phyloP scores from a whole-genome alignment of 1,284 basidiomycete genomes.

The Takashimella koratensis region DNA sequence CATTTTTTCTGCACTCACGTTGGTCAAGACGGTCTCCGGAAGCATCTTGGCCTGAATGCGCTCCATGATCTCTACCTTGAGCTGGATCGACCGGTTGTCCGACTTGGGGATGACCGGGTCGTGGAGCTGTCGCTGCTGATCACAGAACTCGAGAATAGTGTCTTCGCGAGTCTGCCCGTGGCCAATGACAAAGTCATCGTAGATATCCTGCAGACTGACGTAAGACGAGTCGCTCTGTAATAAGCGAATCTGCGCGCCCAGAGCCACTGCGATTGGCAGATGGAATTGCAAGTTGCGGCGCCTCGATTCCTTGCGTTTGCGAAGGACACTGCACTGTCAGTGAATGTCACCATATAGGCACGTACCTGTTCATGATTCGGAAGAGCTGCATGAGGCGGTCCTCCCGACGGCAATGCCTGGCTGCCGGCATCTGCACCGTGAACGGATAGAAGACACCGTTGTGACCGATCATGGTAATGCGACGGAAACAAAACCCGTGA shows the following conservation, averaged over 20 bases:
- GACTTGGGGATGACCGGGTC: constrained; percentile 40
- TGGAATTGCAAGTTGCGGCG: constrained; percentile 91
- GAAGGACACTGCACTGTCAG: constrained; percentile 60
- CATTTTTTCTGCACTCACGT: constrained; percentile 58
- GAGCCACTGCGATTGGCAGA: constrained; percentile 80
- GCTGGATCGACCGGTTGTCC: constrained; percentile 33
- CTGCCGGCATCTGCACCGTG: constrained; percentile 84
- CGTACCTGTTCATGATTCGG: constrained; percentile 85
- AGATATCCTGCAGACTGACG: constrained; percentile 87
- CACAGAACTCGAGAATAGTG: constrained; percentile 75
- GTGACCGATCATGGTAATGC: constrained; percentile 87
- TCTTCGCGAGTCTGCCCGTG: constrained; percentile 81
- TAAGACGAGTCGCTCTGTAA: constrained; percentile 91
- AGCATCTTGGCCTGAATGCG: constrained; percentile 87
- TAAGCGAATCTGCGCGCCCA: constrained; percentile 78
- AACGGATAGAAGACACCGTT: constrained; percentile 88
- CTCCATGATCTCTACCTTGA: constrained; percentile 80
- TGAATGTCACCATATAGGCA: constrained; percentile 15
- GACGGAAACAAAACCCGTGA: constrained; percentile 81
- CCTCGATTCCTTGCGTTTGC: constrained; percentile 85
- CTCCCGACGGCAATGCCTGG: constrained; percentile 84
- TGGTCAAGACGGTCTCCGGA: constrained; percentile 81
- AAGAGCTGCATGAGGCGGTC: constrained; percentile 90
- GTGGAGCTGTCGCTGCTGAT: constrained; percentile 69
- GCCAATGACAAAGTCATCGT: constrained; percentile 81